phyloP scores from a whole-genome alignment of 257 asterid genomes.

The Capsicum baccatum region DNA sequence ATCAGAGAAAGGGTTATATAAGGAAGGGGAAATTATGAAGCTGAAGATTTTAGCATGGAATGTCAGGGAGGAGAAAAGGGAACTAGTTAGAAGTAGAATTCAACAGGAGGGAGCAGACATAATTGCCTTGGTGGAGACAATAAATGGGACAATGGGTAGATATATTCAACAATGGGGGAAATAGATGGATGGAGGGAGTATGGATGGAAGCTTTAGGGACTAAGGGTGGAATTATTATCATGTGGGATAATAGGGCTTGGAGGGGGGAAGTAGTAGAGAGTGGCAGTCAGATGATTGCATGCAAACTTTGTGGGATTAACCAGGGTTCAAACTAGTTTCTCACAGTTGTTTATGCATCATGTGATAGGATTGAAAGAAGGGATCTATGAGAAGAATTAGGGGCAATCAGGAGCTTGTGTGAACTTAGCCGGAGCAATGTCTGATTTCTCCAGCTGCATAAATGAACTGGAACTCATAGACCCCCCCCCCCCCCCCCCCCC shows the following conservation, averaged over 20 bases:
- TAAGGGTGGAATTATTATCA: background rate
- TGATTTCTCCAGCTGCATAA: background rate
- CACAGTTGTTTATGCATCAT: background rate
- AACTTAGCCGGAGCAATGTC: background rate
- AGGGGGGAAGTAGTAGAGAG: background rate
- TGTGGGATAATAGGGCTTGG: background rate
- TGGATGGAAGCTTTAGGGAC: background rate
- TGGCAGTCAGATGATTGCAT: background rate
- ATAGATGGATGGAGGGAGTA: background rate
- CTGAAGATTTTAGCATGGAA: background rate
- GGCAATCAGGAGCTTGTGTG: background rate
- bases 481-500: background rate
- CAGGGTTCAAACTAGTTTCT: background rate
- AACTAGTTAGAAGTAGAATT: too few relatives aligned
- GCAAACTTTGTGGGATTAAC: background rate
- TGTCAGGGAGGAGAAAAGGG: too few relatives aligned
- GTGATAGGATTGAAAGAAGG: background rate
- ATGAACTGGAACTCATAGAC: background rate
- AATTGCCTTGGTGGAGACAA: background rate
- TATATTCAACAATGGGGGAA: background rate
- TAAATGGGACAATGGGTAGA: background rate
- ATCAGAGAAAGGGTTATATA: background rate
- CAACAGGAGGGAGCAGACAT: background rate
- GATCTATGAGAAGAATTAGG: background rate
- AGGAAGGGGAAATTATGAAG: conserved; percentile 11